phyloP scores from a whole-genome alignment of 495 filamentous ascomycete genomes.

The Penicillium desertorum region DNA sequence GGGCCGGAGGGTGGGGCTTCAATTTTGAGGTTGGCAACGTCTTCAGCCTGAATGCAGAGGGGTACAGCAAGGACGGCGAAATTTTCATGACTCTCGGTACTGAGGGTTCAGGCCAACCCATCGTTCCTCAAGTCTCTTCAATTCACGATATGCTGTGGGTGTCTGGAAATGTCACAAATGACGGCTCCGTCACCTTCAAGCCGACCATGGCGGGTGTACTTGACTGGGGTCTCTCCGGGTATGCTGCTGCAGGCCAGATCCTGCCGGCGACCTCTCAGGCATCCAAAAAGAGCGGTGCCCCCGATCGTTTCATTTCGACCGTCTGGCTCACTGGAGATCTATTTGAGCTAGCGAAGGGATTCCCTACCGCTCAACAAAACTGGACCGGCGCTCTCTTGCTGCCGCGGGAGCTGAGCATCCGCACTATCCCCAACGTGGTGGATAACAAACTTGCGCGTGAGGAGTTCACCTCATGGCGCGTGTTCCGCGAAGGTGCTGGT shows the following conservation, averaged over 20 bases:
- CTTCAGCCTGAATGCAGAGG: constrained; percentile 18
- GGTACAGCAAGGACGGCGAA: constrained; percentile 18
- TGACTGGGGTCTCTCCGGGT: constrained; percentile 24
- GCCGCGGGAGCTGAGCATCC: constrained; percentile 20
- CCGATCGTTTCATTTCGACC: constrained; percentile 22
- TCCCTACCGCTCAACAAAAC: constrained; percentile 20
- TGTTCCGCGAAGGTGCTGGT: not conserved
- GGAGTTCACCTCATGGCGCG: constrained; percentile 18
- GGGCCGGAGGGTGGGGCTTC: constrained; percentile 25
- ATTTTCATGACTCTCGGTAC: constrained; percentile 22
- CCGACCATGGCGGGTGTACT: constrained; percentile 26
- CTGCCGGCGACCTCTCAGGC: constrained; percentile 17
- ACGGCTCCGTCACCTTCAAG: constrained; percentile 12
- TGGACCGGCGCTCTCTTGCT: constrained; percentile 23
- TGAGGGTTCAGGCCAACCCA: constrained; percentile 16
- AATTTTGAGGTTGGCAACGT: constrained; percentile 26
- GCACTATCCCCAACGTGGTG: constrained; percentile 16
- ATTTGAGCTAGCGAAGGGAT: constrained; percentile 15
- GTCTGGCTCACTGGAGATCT: constrained; percentile 25
- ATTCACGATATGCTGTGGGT: constrained; percentile 27
- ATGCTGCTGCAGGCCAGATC: constrained; percentile 25
- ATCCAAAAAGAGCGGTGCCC: constrained; percentile 17
- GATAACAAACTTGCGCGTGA: constrained; percentile 24
- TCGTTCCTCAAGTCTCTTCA: constrained; percentile 15
- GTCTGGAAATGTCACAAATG: constrained; percentile 13